phyloP scores from a whole-genome alignment of 768 basidiomycete genomes.

The Phylloporus sp. region DNA sequence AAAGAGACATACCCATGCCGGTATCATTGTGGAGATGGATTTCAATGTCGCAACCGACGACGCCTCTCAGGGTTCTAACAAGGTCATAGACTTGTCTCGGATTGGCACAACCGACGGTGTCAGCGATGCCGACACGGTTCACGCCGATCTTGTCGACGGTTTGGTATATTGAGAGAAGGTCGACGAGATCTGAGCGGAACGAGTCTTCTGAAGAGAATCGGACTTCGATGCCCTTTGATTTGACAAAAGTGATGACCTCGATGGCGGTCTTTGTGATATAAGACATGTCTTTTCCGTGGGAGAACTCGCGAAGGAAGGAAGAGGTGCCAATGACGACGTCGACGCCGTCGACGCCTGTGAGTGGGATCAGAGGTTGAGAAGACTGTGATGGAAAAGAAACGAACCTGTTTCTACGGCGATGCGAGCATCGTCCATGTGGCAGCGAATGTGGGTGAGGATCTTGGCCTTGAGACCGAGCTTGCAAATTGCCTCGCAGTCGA shows the following conservation, averaged over 20 bases:
- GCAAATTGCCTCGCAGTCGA: slow-evolving; percentile 97
- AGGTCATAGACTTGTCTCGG: slow-evolving; percentile 98
- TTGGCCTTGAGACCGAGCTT: slow-evolving; percentile 95
- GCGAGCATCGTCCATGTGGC: slow-evolving; percentile 99
- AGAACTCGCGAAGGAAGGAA: slow-evolving; percentile 98
- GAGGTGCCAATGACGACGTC: slow-evolving; percentile 99
- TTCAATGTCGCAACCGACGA: slow-evolving; percentile 97
- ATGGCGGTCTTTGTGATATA: slow-evolving; percentile 99
- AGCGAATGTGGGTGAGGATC: slow-evolving; percentile 98
- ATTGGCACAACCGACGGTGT: slow-evolving; percentile 98
- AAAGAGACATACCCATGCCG: slow-evolving; percentile 66
- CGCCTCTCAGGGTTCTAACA: slow-evolving; percentile 91
- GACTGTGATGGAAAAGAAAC: slow-evolving; percentile 11
- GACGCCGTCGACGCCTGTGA: slow-evolving; percentile 90
- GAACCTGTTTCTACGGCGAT: slow-evolving; percentile 96
- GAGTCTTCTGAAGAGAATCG: slow-evolving; percentile 99
- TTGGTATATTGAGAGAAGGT: slow-evolving; percentile 97
- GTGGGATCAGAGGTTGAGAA: not conserved
- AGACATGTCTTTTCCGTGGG: slow-evolving; percentile 99
- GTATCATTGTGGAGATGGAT: slow-evolving; percentile 98
- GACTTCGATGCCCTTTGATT: slow-evolving; percentile 99
- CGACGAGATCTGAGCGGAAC: slow-evolving; percentile 99
- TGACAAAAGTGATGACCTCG: slow-evolving; percentile 98
- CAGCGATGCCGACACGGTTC: slow-evolving; percentile 97
- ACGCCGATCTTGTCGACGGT: slow-evolving; percentile 99